Evolutionary conservation across 2,329 filamentous ascomycete species (phyloP), one percentile per base, ranked within the genome.

Genomic region (Aureobasidium leucospermi): DNA sequence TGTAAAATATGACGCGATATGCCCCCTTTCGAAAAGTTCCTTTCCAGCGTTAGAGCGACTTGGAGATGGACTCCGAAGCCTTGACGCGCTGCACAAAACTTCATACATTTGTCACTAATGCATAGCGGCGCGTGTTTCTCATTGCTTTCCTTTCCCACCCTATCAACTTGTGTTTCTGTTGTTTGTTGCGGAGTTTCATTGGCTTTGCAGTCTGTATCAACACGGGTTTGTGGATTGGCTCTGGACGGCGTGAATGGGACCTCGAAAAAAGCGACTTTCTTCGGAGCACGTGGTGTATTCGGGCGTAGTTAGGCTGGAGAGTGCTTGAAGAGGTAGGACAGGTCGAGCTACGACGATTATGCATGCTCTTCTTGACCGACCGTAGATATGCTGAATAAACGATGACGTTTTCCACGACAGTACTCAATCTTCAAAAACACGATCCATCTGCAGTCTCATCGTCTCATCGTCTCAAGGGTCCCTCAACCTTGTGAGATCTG

Each of bases 1-100:
- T 59, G 58, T 59, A 59, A 41, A 43, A 52, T 59, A 59, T 53
- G 59, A 60, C 56, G 49, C 47, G 39, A 53, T 42, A 53, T 51
- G 47, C 19, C 55, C 19, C 55, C 32, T 58, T 60, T 43, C 51
- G 49, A 59, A 61, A 59, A 59, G 56, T 53, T 39, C 39, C 58
- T 58, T 45, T n/a, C 52, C 52, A 61, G 52, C 59, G 59, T 45
- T 58, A 38, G 31, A 61, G 52, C 59, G 52, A 52, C 36, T 32
- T 58, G 59, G 59, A 52, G 46, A 61, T 11, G 38, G 41, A 19
- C 55, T 58, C 34, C 43, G 32, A 15, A 34, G 15, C 32, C 43
- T 32, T 41, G 42, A 48, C 34, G 23, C 55, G 42, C 55, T 48
- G 43, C 55, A 41, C 36, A 58, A 58, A 58, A 48, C 55, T 41